Conservation (phyloP, 2,329 filamentous ascomycete species). For the Trichoderma semiorbis region DNA sequence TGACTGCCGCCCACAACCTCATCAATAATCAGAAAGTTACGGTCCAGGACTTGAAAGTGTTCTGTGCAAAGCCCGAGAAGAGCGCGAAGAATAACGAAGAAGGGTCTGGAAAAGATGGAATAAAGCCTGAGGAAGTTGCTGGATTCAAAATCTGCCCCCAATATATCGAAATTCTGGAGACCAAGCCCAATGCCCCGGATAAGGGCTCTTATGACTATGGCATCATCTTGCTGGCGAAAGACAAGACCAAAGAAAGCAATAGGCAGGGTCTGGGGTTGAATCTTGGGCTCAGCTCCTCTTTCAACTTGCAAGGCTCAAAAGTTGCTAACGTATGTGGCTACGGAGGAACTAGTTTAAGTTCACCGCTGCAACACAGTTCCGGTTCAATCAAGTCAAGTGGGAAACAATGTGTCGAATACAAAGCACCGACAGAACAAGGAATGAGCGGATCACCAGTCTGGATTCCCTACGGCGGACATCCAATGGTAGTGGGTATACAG, state of each 20-base stretch:
- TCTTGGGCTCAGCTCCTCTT: neutral
- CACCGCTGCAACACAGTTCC: neutral
- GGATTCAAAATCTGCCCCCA: neutral
- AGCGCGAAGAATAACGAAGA: neutral
- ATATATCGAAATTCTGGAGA: neutral
- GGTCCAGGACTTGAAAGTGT: neutral
- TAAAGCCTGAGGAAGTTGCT: neutral
- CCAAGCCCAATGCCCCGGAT: neutral
- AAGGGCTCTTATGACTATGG: constrained; percentile 2
- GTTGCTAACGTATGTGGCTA: neutral
- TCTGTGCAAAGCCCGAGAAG: neutral
- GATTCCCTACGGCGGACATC: neutral
- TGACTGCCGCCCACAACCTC: constrained; percentile 11
- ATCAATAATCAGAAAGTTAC: neutral
- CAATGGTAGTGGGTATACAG: constrained; percentile 3
- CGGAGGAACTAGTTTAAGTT: neutral
- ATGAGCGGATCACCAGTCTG: constrained; percentile 15
- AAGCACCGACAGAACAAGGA: neutral
- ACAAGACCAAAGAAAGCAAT: neutral
- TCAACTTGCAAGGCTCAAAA: neutral
- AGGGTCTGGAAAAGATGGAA: neutral
- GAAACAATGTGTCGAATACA: neutral
- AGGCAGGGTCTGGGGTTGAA: constrained; percentile 5
- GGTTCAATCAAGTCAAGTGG: neutral
- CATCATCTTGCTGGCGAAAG: neutral